phyloP scores from a whole-genome alignment of 768 basidiomycete species.

The Serendipita sp. region DNA sequence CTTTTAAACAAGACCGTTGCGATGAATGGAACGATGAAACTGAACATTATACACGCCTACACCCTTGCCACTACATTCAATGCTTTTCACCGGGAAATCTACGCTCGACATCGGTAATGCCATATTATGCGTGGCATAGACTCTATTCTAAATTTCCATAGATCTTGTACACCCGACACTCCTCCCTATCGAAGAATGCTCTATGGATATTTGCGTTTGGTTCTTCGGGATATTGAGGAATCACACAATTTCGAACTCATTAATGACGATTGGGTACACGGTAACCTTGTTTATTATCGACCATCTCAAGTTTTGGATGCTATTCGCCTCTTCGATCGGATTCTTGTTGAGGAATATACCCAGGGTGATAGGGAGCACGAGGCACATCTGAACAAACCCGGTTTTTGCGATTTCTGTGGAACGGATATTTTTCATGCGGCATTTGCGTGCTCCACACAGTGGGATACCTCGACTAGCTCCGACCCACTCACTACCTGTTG shows the following conservation, averaged over 20 bases:
- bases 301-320: not conserved
- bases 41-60: not conserved
- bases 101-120: not conserved
- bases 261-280: not conserved
- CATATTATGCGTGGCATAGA: not conserved
- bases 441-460: not conserved
- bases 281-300: too few species aligned
- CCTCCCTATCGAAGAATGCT: not conserved
- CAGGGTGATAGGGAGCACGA: not conserved
- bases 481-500: not conserved
- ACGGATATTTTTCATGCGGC: not conserved
- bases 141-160: not conserved
- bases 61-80: not conserved
- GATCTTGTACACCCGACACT: not conserved
- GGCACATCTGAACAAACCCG: not conserved
- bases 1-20: not conserved
- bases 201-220: not conserved
- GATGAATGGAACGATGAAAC: not conserved
- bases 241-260: not conserved
- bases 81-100: not conserved
- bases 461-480: not conserved
- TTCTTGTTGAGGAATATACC: not conserved
- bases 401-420: constrained; percentile 1
- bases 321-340: not conserved
- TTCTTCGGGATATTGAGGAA: not conserved